Conservation (phyloP, 352 stramenopile genomes). For the Globisporangium spinosum region DNA sequence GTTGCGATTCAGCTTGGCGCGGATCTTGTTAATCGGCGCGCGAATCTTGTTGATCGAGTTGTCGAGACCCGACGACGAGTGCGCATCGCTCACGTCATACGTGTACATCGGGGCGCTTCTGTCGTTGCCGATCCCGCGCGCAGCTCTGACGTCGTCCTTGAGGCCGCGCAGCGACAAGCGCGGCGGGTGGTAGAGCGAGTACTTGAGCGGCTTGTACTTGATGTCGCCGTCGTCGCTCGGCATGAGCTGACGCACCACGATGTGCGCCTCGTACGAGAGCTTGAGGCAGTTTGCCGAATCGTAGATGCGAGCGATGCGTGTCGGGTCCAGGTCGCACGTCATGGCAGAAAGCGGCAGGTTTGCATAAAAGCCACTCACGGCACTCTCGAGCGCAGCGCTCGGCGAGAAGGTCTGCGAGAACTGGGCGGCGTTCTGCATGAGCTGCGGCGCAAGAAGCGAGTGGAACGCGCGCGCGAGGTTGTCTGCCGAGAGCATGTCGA, state of each 20-base stretch:
- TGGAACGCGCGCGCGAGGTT: conserved; percentile 45
- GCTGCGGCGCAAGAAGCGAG: conserved; percentile 30
- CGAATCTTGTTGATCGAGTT: not conserved
- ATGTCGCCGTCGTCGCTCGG: conserved; percentile 25
- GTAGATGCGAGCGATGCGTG: conserved; percentile 63
- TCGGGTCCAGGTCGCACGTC: conserved; percentile 67
- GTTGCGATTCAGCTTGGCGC: conserved; percentile 13
- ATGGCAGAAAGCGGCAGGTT: conserved; percentile 62
- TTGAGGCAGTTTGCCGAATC: conserved; percentile 60
- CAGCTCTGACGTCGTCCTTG: conserved; percentile 6
- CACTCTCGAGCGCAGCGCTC: conserved; percentile 35
- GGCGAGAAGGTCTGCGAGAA: conserved; percentile 36
- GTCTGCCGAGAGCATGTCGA: conserved; percentile 30
- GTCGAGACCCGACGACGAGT: not conserved
- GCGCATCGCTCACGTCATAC: conserved; percentile 13
- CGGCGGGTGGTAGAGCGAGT: conserved; percentile 47
- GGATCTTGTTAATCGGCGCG: not conserved
- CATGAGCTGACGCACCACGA: conserved; percentile 52
- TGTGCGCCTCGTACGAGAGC: conserved; percentile 64
- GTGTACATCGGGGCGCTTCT: conserved; percentile 1
- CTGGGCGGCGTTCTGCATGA: conserved; percentile 35
- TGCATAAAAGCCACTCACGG: conserved; percentile 57
- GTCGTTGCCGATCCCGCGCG: not conserved
- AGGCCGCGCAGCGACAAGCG: conserved; percentile 47
- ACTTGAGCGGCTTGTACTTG: conserved; percentile 80